Percentiles rank a stretch among this genome's conserved stretches.
Conservation (phyloP, 1,139 yeast species). For the Groenewaldozyma auringiensis region DNA sequence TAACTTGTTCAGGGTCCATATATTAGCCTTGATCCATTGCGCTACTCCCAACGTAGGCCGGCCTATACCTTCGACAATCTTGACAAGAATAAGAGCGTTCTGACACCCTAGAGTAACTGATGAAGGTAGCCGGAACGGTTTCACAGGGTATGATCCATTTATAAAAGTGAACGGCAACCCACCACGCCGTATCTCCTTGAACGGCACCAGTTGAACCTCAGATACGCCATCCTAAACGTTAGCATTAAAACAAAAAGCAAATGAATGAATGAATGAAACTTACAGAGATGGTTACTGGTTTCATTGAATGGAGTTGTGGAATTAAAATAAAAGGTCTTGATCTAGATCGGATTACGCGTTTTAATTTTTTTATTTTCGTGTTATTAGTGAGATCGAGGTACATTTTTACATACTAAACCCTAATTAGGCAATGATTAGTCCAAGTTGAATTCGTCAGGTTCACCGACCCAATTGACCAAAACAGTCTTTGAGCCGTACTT, state of each 20-base stretch:
- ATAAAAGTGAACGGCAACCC: neutral
- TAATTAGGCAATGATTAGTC: too few relatives aligned
- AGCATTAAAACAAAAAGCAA: too few relatives aligned
- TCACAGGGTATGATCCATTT: neutral
- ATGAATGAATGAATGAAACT: too few relatives aligned
- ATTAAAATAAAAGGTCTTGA: too few relatives aligned
- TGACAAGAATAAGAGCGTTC: neutral
- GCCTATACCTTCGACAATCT: neutral
- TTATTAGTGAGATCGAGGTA: too few relatives aligned
- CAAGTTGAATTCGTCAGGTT: conserved; percentile 1
- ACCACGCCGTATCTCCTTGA: neutral
- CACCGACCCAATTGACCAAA: conserved; percentile 29
- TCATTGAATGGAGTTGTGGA: too few relatives aligned
- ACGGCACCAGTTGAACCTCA: neutral
- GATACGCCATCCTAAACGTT: neutral
- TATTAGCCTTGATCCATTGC: neutral
- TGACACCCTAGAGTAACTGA: neutral
- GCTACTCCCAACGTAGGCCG: neutral
- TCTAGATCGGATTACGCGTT: too few relatives aligned
- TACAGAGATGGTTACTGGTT: neutral
- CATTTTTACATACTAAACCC: too few relatives aligned
- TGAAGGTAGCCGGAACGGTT: neutral
- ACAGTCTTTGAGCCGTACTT: conserved; percentile 47
- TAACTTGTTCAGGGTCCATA: neutral
- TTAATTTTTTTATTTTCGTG: too few relatives aligned